Evolutionary conservation across 2,329 filamentous ascomycete genomes (phyloP), one percentile per base, ranked within the genome.

Genomic region (Madurella fahalii): DNA sequence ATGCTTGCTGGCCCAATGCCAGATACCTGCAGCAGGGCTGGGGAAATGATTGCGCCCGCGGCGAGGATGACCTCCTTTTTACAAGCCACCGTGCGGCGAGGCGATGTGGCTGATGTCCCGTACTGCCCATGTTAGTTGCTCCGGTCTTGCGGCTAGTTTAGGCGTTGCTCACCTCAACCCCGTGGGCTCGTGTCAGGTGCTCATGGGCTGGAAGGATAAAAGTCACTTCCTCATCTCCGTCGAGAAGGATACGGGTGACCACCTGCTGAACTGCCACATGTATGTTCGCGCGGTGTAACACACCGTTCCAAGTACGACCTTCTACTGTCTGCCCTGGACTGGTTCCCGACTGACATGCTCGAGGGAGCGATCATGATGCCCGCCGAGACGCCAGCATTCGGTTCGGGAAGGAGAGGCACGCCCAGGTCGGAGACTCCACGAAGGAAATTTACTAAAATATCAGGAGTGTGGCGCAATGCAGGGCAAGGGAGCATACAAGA

Each of bases 21-120:
- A 40, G 76, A 79, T 0, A 80, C 69, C 64, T 78, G 77, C 4
- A 81, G 73, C 2, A 81, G 68, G 51, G 77, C 74, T 1, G 78
- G 78, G 5, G 74, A 73, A 61, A 78, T 75, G 59, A 79, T 75
- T 2, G 72, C 68, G 5, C 79, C 78, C 0, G 75, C 76, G 0
- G 74, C 71, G 13, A 81, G 57, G 40, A 81, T 78, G n/a, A 81
- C 73, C 58, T 81, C 78, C 40, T 55, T 67, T 7, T 32, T 60
- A 43, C 68, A 71, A 32, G 50, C 58, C 5, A 69, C 51, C 2
- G 57, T 67, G 15, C 49, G 57, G 16, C 46, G 64, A 2, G 48
- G 47, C 2, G 59, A 48, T 1, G 54, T 62, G 12, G 58, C 51
- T 31, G 65, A 64, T 9, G 56, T 51, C 9, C 67, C 63, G 43